Evolutionary conservation across 2,329 filamentous ascomycete species (phyloP).

Genomic region (Sclerotinia spermophila): DNA sequence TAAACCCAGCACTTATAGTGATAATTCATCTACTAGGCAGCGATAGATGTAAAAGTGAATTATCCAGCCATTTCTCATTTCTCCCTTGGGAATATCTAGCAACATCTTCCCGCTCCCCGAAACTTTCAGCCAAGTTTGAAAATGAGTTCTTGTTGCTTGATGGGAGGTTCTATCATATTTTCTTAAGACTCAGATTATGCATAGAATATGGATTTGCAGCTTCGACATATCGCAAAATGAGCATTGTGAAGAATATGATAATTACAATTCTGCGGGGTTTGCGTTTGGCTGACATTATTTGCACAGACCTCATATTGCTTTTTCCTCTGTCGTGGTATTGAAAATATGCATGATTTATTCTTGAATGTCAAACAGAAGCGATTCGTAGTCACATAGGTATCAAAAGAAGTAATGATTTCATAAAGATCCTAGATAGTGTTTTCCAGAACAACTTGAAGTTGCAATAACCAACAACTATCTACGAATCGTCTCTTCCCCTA

Average conservation of each 20-base stretch:
- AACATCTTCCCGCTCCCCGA: neutral
- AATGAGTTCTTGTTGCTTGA: neutral
- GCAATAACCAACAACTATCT: neutral
- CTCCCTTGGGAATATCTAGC: neutral
- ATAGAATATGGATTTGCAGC: neutral
- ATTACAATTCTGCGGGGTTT: neutral
- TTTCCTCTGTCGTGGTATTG: neutral
- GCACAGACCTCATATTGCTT: conserved; percentile 1
- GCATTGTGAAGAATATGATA: conserved; percentile 2
- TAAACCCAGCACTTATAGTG: neutral
- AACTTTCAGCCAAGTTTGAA: neutral
- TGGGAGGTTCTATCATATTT: neutral
- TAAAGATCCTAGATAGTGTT: conserved; percentile 1
- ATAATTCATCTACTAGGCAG: neutral
- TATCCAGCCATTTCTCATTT: neutral
- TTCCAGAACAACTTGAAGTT: neutral
- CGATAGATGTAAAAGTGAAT: neutral
- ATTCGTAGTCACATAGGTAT: neutral
- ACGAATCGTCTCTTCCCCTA: neutral
- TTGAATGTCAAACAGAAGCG: too few relatives aligned
- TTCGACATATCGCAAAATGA: neutral
- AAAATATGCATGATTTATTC: neutral
- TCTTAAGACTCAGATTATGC: neutral
- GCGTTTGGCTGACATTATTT: neutral
- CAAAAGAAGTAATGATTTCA: neutral